phyloP scores from a whole-genome alignment of 2,329 filamentous ascomycete genomes.

The Xylaria sp. region DNA sequence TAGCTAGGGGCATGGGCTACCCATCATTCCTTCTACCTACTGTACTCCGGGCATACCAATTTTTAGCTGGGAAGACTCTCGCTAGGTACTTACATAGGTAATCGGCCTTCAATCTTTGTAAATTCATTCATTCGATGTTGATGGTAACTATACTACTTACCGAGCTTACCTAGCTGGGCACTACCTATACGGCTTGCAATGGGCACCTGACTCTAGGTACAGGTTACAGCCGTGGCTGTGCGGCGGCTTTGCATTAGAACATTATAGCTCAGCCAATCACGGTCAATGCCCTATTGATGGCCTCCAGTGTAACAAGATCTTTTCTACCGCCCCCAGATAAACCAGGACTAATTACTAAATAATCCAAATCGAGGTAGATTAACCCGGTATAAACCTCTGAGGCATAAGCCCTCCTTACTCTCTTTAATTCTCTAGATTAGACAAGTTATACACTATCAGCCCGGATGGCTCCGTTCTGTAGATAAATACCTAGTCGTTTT shows the following conservation, averaged over 20 bases:
- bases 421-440: conserved; percentile 4
- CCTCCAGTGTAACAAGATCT: conserved; percentile 19
- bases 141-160: too few relatives aligned
- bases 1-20: too few relatives aligned
- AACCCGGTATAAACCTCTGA: conserved; percentile 7
- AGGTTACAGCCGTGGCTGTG: conserved; percentile 31
- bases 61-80: too few relatives aligned
- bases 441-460: neutral
- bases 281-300: conserved; percentile 13
- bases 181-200: too few relatives aligned
- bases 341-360: conserved; percentile 22
- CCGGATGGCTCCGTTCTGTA: conserved; percentile 10
- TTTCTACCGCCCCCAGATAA: conserved; percentile 13
- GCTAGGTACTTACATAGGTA: too few relatives aligned
- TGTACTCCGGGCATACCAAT: too few relatives aligned
- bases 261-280: conserved; percentile 26
- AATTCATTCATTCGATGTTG: too few relatives aligned
- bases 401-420: conserved; percentile 20
- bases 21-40: too few relatives aligned
- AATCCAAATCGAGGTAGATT: conserved; percentile 19
- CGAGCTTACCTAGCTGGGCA: too few relatives aligned
- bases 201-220: too few relatives aligned
- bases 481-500: neutral
- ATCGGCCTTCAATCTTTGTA: too few relatives aligned
- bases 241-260: neutral